Base-by-base conservation (phyloP, 2,329 filamentous ascomycete genomes). In the Venturia nashicola region DNA sequence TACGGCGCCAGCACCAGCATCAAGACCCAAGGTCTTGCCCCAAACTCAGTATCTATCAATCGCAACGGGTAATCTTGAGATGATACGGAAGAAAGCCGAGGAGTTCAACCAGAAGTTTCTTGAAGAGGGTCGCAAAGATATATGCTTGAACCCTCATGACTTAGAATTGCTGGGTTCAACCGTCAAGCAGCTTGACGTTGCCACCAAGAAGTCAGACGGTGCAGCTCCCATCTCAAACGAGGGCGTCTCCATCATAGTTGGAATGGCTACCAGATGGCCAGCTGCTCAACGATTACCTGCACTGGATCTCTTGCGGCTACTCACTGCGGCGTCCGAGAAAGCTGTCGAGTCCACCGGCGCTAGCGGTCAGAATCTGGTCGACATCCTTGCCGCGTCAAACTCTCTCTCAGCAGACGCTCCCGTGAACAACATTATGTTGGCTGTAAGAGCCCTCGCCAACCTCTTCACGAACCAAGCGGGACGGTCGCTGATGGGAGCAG, bases 391-490 rank as follows among this genome's bases (percentile, higher is more conserved):
- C 42, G 65, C 64, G 14, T 73, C 76, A 5, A 76, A 82, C 0
- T 80, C 36, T 40, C 16, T 65, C n/a, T 64, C 64, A 20, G 73
- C 76, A 5, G 76, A 82, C 0, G 80, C 84, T 2, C 79, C 88
- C 0, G 86, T 85, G 44, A 97, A 97, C 74, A 91, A 91, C 68
- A 83, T 85, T 12, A 96, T 97, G 87, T 89, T 99, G 80, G 86
- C 88, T 0, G 80, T 91, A 14, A 88, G 94, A 4, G 84, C 87
- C 16, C 80, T 97, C 60, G 87, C 86, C 39, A 99, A 99, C 69
- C 78, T 97, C 8, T 96, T 97, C 71, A 82, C 84, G 66, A 90
- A 89, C 0, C 77, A 84, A 0, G 80, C 87, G 64, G 94, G 94
- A 18, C 84, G 89, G 4, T 68, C 75, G 6, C 69, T 77, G 44